A percentile compares a stretch with the other conserved stretches of the same genome.
These are phyloP conservation scores for Eucalyptus decipiens DNA, from an alignment of 345 rosid genomes.

Conservation along the genomic window DNA sequence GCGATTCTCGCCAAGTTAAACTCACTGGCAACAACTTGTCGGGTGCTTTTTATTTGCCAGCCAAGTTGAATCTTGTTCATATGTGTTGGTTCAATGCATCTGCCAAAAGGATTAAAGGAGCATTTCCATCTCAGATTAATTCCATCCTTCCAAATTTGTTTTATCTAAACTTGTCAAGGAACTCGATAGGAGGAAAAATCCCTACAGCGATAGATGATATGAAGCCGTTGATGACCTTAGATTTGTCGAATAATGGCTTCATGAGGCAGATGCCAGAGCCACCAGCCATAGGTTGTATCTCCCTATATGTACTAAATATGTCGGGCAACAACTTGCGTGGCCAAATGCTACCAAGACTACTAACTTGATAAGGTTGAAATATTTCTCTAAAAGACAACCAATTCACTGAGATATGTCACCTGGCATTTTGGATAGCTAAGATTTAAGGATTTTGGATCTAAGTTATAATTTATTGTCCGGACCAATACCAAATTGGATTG, in stretches of 20 bases:
- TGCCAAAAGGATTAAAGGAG: background rate
- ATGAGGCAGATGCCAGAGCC: background rate
- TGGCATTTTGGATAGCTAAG: background rate
- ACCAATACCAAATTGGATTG: background rate
- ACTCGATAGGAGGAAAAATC: background rate
- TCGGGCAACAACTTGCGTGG: background rate
- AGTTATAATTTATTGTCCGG: background rate
- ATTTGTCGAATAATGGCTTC: background rate
- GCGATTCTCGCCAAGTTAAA: too few species aligned
- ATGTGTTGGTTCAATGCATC: background rate
- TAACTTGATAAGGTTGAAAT: background rate
- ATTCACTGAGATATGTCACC: background rate
- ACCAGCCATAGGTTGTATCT: too few species aligned
- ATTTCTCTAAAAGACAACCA: background rate
- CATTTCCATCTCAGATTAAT: background rate
- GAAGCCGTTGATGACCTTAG: background rate
- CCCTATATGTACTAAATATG: background rate
- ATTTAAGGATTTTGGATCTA: background rate
- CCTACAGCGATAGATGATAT: background rate
- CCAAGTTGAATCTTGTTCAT: background rate
- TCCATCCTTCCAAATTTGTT: background rate
- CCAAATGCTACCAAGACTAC: background rate
- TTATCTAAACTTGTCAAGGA: background rate
- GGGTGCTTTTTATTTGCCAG: background rate
- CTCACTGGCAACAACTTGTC: background rate